phyloP scores from a whole-genome alignment of 1,284 basidiomycete genomes.

The Cryptococcus deneoformans region DNA sequence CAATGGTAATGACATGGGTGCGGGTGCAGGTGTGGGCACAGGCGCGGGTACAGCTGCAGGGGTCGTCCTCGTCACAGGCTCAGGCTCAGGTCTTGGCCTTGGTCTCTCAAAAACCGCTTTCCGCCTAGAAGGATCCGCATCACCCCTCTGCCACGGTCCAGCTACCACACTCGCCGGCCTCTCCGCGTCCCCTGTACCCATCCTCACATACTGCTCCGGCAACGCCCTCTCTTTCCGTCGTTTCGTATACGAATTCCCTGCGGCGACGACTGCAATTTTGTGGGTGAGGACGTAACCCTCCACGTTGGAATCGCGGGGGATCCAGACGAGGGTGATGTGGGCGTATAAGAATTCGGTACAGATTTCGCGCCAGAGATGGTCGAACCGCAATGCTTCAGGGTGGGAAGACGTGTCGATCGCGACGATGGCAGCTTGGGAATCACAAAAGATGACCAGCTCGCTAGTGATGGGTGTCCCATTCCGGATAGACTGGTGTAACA shows the following conservation, averaged over 20 bases:
- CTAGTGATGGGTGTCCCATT: slow-evolving; percentile 33
- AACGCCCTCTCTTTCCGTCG: slow-evolving; percentile 37
- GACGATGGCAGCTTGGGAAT: slow-evolving; percentile 46
- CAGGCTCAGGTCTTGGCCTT: slow-evolving; percentile 9
- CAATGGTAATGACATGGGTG: not conserved
- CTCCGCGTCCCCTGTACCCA: slow-evolving; percentile 34
- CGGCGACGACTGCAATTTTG: slow-evolving; percentile 45
- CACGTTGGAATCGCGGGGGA: slow-evolving; percentile 37
- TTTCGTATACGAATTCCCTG: slow-evolving; percentile 42
- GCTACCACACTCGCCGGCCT: slow-evolving; percentile 33
- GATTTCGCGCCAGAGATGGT: slow-evolving; percentile 38
- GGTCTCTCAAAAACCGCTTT: slow-evolving; percentile 37
- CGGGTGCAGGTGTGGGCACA: not conserved
- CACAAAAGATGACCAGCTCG: slow-evolving; percentile 45
- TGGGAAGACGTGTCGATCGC: slow-evolving; percentile 45
- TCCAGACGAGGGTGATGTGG: slow-evolving; percentile 44
- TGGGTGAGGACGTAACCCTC: slow-evolving; percentile 44
- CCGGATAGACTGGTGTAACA: slow-evolving; percentile 35
- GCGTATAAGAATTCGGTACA: slow-evolving; percentile 39
- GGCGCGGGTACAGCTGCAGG: not conserved
- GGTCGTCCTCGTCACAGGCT: not conserved
- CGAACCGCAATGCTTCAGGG: slow-evolving; percentile 40
- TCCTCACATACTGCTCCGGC: slow-evolving; percentile 30
- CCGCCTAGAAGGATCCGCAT: slow-evolving; percentile 38
- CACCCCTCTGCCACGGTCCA: slow-evolving; percentile 46